Evolutionary conservation across 2,329 filamentous ascomycete genomes (phyloP), one percentile per base, ranked within the genome.

Genomic region (Sclerotinia minor): DNA sequence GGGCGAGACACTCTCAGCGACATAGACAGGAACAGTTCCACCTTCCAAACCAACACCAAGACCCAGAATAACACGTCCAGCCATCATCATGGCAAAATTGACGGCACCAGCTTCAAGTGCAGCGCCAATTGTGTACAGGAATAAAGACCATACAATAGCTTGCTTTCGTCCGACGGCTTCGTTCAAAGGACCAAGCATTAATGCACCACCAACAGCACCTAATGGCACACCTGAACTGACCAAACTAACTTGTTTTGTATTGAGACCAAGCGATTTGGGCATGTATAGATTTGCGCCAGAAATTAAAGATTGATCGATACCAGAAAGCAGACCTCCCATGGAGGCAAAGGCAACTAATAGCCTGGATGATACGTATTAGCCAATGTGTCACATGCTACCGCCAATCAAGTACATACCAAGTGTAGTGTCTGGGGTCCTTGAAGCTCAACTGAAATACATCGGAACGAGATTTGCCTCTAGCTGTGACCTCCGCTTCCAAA

Each of bases 1-100:
- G 44, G 86, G 82, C 73, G 89, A 87, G 54, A 91, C 89, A 0
- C 87, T 89, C 77, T 92, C 89, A 1, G 89, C 89, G 41, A 92
- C 89, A 71, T 92, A 92, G 65, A 92, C 87, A 0, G 89, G 89
- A 5, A 92, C 89, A 0, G 89, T 92, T 76, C 89, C 89, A 63
- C 89, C 89, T 75, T 92, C 89, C 2, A 92, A 82, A 78, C 89
- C 89, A 64, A 92, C 87, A 72, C 89, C 89, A 8, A 89, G 77
- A 67, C 90, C 89, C 0, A 92, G 84, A 66, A 92, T 86, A 7
- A 92, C 83, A 72, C 89, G 86, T 4, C 85, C 85, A 2, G 86
- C 80, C 38, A 92, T 83, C 72, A 92, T 90, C 88, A 92, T 91
- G 63, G 83, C 87, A 75, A 87, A 92, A 78, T 86, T 86, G 45